Conservation (phyloP, 139 green algal genomes). For the Picocystis salinarum region DNA sequence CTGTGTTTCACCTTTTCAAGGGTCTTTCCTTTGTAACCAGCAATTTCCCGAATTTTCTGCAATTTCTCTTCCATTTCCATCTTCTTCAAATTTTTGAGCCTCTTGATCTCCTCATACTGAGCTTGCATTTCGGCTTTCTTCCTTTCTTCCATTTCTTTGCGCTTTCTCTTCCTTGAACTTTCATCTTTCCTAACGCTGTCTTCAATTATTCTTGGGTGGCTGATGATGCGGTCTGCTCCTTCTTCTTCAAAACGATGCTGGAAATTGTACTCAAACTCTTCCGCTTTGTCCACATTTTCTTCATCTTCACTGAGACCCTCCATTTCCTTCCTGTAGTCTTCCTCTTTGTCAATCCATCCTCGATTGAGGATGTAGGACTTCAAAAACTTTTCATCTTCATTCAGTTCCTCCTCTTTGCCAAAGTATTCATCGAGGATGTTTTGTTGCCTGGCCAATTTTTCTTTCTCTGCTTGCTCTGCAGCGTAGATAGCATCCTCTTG, state of each 20-base stretch:
- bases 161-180: constrained; percentile 34
- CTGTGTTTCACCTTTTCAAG: constrained; percentile 11
- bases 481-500: background rate
- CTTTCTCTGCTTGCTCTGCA: background rate
- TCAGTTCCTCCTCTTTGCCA: constrained; percentile 31
- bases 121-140: constrained; percentile 20
- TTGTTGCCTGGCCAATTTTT: constrained; percentile 8
- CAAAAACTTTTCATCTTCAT: constrained; percentile 51
- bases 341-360: constrained; percentile 1
- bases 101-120: constrained; percentile 43
- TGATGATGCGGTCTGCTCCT: constrained; percentile 33
- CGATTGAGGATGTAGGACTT: constrained; percentile 55
- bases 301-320: constrained; percentile 60
- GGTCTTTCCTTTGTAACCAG: background rate
- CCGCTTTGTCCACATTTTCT: constrained; percentile 41
- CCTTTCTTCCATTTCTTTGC: constrained; percentile 23
- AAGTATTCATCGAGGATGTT: constrained; percentile 62
- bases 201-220: constrained; percentile 46
- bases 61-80: constrained; percentile 45
- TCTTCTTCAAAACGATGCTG: constrained; percentile 54
- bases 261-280: constrained; percentile 93
- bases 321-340: constrained; percentile 5
- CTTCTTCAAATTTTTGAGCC: constrained; percentile 81
- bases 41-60: constrained; percentile 4
- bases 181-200: constrained; percentile 45